Conservation (phyloP, 768 basidiomycete genomes). For the Boletus subcaerulescens region DNA sequence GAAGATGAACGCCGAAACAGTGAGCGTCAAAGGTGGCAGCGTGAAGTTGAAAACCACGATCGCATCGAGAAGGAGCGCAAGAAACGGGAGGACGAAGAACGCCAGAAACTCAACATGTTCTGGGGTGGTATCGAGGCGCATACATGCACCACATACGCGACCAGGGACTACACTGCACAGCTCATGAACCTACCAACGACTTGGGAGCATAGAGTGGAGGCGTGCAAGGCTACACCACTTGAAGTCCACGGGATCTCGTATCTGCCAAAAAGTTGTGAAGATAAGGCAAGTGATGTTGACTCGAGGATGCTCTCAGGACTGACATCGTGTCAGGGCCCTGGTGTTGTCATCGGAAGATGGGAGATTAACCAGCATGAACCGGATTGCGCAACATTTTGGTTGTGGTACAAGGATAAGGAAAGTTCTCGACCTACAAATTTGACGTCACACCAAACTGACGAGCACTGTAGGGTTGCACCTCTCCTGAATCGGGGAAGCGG, state of each 20-base stretch:
- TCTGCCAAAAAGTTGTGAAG: slow-evolving; percentile 20
- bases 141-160: slow-evolving; percentile 25
- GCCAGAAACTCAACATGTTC: slow-evolving; percentile 26
- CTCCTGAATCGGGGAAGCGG: slow-evolving; percentile 22
- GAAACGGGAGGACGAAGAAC: slow-evolving; percentile 25
- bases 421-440: background rate
- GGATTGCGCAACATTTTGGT: slow-evolving; percentile 27
- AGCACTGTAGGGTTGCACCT: slow-evolving; percentile 20
- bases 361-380: slow-evolving; percentile 27
- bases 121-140: slow-evolving; percentile 17
- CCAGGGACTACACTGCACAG: slow-evolving; percentile 28
- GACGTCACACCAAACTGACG: background rate
- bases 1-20: slow-evolving; percentile 7
- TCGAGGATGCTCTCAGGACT: background rate
- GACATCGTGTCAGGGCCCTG: slow-evolving; percentile 12
- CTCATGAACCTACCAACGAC: slow-evolving; percentile 26
- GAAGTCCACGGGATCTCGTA: slow-evolving; percentile 21
- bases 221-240: slow-evolving; percentile 24
- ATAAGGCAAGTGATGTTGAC: slow-evolving; percentile 7
- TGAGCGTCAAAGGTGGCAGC: slow-evolving; percentile 14
- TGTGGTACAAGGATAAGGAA: slow-evolving; percentile 30
- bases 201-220: slow-evolving; percentile 23
- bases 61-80: slow-evolving; percentile 11
- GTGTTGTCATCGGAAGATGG: slow-evolving; percentile 26
- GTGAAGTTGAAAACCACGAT: slow-evolving; percentile 19